Base-by-base conservation (phyloP, 441 rosid species). In the Gossypium davidsonii region DNA sequence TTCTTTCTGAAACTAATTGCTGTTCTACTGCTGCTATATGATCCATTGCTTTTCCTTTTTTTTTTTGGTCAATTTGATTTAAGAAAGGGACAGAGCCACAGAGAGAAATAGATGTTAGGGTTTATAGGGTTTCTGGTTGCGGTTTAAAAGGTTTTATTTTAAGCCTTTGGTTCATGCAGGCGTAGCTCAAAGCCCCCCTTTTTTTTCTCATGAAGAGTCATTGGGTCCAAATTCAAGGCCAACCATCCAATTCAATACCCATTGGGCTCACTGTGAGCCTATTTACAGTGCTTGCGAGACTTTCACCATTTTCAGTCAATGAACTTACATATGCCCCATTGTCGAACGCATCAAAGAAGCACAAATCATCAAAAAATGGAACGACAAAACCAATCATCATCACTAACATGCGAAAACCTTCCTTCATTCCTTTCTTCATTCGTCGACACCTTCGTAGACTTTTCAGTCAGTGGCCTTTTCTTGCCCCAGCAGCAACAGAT, bases 401-500 rank as follows among this genome's bases (percentile, higher is more conserved):
- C 56, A 1, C 28, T 39, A 52, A 71, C 75, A 34, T 94, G 93
- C 87, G 75, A 80, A 46, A 51, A 17, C 28, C 23, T 89, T 9
- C 92, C 98, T 0, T 18, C 57, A 42, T 84, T 84, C 28, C 80
- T 92, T 26, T 81, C 94, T 58, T 86, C 97, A 14, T 94, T 94
- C 72, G 86, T 92, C 14, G 95, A 90, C 78, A 71, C 94, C 0
- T 94, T 90, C 76, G 90, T 94, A 12, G 97, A 94, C 67, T 88
- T 87, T 82, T 76, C 94, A 1, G 85, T 88, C 69, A 77, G 83
- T 53, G 95, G 91, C 18, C 75, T 86, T 60, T 88, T 94, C 88
- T 60, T 88, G 15, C 89, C 89, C 0, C 69, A 56, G 10, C 82
- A 76, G 1, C 76, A 66, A 18, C 52, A 60, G 12, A 44, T 62